Conservation (phyloP, 768 basidiomycete genomes). For the Mycena vitilis region DNA sequence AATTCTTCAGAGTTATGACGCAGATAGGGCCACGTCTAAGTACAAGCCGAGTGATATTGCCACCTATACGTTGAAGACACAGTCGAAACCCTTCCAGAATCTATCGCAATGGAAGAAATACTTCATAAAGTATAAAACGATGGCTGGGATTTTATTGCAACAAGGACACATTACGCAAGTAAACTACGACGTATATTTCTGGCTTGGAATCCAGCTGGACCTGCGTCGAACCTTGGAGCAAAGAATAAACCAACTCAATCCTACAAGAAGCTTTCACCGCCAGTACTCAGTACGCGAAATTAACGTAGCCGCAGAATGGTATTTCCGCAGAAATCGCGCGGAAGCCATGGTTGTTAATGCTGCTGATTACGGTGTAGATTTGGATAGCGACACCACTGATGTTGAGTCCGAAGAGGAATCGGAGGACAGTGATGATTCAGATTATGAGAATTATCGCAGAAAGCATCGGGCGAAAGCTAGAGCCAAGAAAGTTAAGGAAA, state of each 20-base stretch:
- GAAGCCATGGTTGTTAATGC: slow-evolving; percentile 19
- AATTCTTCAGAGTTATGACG: slow-evolving; percentile 21
- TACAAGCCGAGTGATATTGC: slow-evolving; percentile 15
- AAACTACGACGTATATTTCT: slow-evolving; percentile 16
- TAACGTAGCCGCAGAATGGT: slow-evolving; percentile 10
- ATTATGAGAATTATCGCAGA: slow-evolving; percentile 16
- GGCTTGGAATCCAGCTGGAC: slow-evolving; percentile 12
- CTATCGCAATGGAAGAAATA: slow-evolving; percentile 24
- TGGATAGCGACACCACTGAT: slow-evolving; percentile 1
- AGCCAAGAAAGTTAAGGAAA: slow-evolving; percentile 5
- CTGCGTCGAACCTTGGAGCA: not conserved
- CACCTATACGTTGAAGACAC: not conserved
- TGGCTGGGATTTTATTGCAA: slow-evolving; percentile 4
- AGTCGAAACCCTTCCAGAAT: not conserved
- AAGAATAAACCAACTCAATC: not conserved
- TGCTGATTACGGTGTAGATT: not conserved
- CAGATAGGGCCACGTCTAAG: not conserved
- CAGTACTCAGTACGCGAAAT: slow-evolving; percentile 9
- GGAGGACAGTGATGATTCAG: not conserved
- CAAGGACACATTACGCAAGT: slow-evolving; percentile 10
- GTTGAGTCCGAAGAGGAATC: slow-evolving; percentile 7
- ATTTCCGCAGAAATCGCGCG: slow-evolving; percentile 9
- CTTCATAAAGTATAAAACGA: slow-evolving; percentile 20
- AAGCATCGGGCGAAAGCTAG: not conserved
- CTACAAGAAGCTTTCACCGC: not conserved